Evolutionary conservation across 208 protist genomes (phyloP).

Genomic region (Leishmania amazonensis): DNA sequence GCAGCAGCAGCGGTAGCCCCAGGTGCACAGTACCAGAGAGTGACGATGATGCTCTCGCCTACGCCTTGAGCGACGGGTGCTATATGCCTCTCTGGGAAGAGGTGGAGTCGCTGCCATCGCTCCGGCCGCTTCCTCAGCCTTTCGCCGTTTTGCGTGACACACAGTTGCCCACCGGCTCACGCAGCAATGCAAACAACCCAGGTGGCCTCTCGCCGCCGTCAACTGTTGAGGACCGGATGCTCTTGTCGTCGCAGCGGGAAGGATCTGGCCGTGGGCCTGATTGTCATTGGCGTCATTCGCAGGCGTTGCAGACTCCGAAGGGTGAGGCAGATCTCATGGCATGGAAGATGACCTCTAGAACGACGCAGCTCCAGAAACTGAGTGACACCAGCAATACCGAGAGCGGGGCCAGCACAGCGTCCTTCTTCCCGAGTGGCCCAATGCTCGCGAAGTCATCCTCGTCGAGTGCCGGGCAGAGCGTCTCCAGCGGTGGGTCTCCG

Average conservation of each 20-base stretch:
- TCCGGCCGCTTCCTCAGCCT: neutral
- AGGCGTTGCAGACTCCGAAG: slow-evolving; percentile 24
- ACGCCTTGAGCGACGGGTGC: neutral
- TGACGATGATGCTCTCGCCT: no score
- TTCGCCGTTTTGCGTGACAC: neutral
- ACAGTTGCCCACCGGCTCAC: neutral
- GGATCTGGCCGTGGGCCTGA: neutral
- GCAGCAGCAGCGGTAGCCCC: neutral
- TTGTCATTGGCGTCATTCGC: slow-evolving; percentile 26
- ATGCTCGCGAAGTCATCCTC: neutral
- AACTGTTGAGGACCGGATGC: neutral
- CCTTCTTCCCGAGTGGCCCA: neutral
- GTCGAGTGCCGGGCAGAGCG: neutral
- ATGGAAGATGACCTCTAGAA: neutral
- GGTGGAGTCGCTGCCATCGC: neutral
- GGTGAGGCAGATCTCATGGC: neutral
- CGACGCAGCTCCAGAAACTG: neutral
- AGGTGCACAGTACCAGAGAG: neutral
- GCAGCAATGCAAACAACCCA: neutral
- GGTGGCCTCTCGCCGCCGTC: neutral
- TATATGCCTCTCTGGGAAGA: neutral
- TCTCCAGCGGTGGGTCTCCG: neutral
- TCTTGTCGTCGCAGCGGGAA: neutral
- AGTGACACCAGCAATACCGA: neutral
- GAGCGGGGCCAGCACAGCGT: neutral